Percentiles rank a stretch among this genome's conserved stretches.
These are phyloP conservation scores for Andrographis paniculata DNA, from an alignment of 305 asterid species.

Conservation along the genomic window DNA sequence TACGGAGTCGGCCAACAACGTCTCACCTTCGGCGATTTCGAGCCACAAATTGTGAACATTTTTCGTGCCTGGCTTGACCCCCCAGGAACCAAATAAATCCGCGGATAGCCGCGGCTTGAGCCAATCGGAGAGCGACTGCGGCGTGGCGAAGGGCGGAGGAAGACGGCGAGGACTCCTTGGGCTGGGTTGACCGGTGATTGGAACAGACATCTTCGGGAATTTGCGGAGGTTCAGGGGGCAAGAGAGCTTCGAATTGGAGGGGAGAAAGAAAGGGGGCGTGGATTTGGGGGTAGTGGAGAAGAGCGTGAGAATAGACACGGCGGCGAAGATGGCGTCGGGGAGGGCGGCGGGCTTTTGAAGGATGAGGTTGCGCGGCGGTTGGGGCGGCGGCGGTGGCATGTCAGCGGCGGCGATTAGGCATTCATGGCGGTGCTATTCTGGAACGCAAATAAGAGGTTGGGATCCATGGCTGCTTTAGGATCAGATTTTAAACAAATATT, in stretches of 20 bases:
- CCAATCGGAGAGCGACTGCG: slow-evolving; percentile 91
- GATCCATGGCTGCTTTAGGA: slow-evolving; percentile 18
- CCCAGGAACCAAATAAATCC: slow-evolving; percentile 85
- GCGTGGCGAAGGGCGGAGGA: slow-evolving; percentile 53
- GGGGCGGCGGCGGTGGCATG: slow-evolving; percentile 37
- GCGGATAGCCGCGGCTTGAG: slow-evolving; percentile 64
- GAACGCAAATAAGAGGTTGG: slow-evolving; percentile 30
- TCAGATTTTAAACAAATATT: no score
- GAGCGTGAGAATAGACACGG: slow-evolving; percentile 59
- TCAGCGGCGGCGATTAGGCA: slow-evolving; percentile 19
- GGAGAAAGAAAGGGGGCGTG: slow-evolving; percentile 27
- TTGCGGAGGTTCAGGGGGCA: slow-evolving; percentile 46
- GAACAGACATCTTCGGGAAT: slow-evolving; percentile 56
- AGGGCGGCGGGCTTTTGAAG: slow-evolving; percentile 45
- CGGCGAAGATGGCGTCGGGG: slow-evolving; percentile 68
- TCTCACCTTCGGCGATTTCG: slow-evolving; percentile 79
- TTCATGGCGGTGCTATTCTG: slow-evolving; percentile 9
- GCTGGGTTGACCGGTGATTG: slow-evolving; percentile 21
- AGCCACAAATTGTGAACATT: slow-evolving; percentile 82
- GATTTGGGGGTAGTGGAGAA: slow-evolving; percentile 54
- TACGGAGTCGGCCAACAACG: slow-evolving; percentile 49
- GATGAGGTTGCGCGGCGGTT: slow-evolving; percentile 28
- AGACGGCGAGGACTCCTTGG: slow-evolving; percentile 31
- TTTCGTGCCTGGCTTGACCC: slow-evolving; percentile 85
- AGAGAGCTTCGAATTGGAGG: slow-evolving; percentile 30